Conservation (phyloP, 192 early-diverging fungal genomes). For the Coemansia sp. region DNA sequence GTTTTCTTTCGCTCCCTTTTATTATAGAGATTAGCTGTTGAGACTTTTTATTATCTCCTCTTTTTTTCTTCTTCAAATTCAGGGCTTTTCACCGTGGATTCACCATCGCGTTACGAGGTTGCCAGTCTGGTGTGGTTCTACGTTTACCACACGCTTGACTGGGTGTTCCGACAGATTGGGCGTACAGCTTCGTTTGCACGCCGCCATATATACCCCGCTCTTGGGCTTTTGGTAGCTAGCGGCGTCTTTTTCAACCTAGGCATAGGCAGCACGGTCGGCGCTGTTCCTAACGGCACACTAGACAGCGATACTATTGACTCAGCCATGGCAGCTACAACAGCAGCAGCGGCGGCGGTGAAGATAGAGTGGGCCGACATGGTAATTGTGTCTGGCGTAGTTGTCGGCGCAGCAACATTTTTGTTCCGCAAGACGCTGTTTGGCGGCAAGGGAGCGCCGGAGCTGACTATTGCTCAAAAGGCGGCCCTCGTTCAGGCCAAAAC, state of each 20-base stretch:
- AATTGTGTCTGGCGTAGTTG: conserved; percentile 47
- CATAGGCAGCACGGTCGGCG: not conserved
- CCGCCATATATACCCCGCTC: conserved; percentile 24
- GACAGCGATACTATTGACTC: conserved; percentile 3
- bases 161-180: conserved; percentile 40
- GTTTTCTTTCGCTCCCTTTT: conserved; percentile 7
- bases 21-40: not conserved
- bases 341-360: conserved; percentile 3
- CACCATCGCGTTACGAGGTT: conserved; percentile 43
- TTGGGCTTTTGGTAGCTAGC: conserved; percentile 20
- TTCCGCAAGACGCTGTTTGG: conserved; percentile 53
- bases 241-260: conserved; percentile 15
- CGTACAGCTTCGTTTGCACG: conserved; percentile 18
- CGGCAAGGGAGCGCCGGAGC: conserved; percentile 21
- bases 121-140: conserved; percentile 51
- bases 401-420: conserved; percentile 52
- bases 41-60: not conserved
- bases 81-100: conserved; percentile 25
- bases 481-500: conserved; percentile 6
- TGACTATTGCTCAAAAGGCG: conserved; percentile 38
- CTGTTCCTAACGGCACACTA: not conserved
- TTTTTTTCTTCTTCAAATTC: not conserved
- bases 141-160: conserved; percentile 47
- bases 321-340: conserved; percentile 5
- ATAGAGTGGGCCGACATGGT: conserved; percentile 56